These are phyloP conservation scores for Pichia sp. DNA, from an alignment of 1,139 yeast species.

Conservation along the genomic window DNA sequence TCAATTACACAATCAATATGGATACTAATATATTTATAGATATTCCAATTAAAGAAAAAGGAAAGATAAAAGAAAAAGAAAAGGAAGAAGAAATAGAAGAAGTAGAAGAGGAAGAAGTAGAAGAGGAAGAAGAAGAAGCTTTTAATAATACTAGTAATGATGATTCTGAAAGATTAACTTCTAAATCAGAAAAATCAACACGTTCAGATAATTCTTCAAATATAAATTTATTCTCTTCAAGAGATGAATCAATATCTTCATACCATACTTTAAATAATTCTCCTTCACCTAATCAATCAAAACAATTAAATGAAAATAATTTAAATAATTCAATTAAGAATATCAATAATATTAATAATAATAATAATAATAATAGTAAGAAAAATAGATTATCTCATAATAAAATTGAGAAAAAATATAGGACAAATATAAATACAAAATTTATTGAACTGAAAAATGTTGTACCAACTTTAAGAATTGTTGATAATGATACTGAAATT, in stretches of 20 bases:
- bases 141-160: too few relatives aligned
- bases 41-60: too few relatives aligned
- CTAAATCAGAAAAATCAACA: neutral
- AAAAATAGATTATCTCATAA: constrained; percentile 60
- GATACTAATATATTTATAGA: too few relatives aligned
- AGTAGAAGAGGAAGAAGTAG: neutral
- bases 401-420: constrained; percentile 68
- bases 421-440: constrained; percentile 67
- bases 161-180: too few relatives aligned
- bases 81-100: too few relatives aligned
- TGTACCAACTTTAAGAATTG: constrained; percentile 56
- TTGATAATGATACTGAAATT: constrained; percentile 28
- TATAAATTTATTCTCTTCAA: neutral
- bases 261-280: neutral
- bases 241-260: neutral
- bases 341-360: too few relatives aligned
- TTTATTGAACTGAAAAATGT: constrained; percentile 61
- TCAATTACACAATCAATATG: too few relatives aligned
- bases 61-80: too few relatives aligned
- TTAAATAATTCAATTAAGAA: too few relatives aligned
- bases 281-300: neutral
- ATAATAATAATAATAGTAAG: neutral
- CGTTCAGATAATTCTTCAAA: neutral
- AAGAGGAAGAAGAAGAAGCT: neutral
- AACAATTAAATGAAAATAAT: neutral